phyloP scores from a whole-genome alignment of 345 rosid species.

The Rhizophora apiculata region DNA sequence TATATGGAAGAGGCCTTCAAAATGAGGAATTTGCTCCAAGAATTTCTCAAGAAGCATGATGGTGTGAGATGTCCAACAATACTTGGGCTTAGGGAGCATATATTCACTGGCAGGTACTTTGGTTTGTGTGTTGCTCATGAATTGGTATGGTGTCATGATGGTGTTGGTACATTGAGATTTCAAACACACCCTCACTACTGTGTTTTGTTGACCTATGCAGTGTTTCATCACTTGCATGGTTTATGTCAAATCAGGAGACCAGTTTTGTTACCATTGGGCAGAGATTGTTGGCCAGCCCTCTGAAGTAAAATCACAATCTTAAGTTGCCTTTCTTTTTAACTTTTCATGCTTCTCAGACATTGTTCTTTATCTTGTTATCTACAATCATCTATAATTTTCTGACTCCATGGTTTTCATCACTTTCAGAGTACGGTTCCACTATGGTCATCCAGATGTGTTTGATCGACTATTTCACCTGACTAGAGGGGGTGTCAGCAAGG shows the following conservation, averaged over 20 bases:
- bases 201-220: slow-evolving; percentile 40
- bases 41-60: slow-evolving; percentile 88
- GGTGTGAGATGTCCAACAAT: slow-evolving; percentile 89
- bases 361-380: neutral
- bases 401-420: neutral
- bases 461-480: slow-evolving; percentile 97
- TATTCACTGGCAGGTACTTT: slow-evolving; percentile 95
- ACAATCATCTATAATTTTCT: neutral
- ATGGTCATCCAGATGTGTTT: slow-evolving; percentile 99
- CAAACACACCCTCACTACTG: neutral
- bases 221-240: slow-evolving; percentile 99
- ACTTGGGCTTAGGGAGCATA: slow-evolving; percentile 97
- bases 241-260: slow-evolving; percentile 99
- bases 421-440: slow-evolving; percentile 93
- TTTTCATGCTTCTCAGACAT: neutral
- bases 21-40: slow-evolving; percentile 95
- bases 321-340: neutral
- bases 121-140: neutral
- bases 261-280: slow-evolving; percentile 99
- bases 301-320: slow-evolving; percentile 57
- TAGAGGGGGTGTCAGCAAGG: slow-evolving; percentile 98
- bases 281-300: slow-evolving; percentile 89
- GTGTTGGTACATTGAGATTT: neutral
- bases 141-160: neutral
- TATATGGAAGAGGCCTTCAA: slow-evolving; percentile 99